Evolutionary conservation across 345 rosid species (phyloP), one percentile per base, ranked within the genome.

Genomic region (Physaria fendleri): DNA sequence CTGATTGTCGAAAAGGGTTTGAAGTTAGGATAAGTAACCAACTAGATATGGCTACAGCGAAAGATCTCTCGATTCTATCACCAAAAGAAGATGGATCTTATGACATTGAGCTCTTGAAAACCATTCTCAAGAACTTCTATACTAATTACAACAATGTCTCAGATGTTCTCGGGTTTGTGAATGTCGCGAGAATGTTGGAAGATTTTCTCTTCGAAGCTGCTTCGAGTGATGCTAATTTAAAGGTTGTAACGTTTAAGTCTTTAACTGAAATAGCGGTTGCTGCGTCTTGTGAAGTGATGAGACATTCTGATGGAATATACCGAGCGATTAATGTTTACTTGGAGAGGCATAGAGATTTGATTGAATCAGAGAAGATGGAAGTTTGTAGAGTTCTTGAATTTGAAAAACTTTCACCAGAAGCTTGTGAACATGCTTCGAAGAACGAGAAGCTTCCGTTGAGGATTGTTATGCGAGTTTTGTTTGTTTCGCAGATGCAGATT

Each of bases 1-100:
- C 41, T 10, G 76, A 65, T 35, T 88, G 96, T 54, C 74, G 76
- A 67, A 76, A 74, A 58, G 92, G 95, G 40, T 72, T 82, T 3
- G 95, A 85, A 81, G 65, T 17, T 25, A 77, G 90, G 81, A 81
- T 91, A 5, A 87, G 96, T 35, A 84, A 71, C 35, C 96, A 88
- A 53, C 81, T 91, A 0, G 83, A 88, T 17, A 73, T 72, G 63
- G 95, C 88, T 21, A 77, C 74, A 10, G 77, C 65, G 2, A 73
- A 72, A 56, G 96, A 84, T 56, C 82, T 88, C 20, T 5, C 81
- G 43, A 77, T 82, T 52, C 85, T 76, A 12, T 74, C 72, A 27
- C 70, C 87, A 29, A 75, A 71, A 35, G 82, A 73, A 76, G 56
- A 58, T 22, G 78, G 69, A 56, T 22, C 51, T 20, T 82, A 84